Conservation (phyloP, 73 alveolate genomes). For the Blepharisma stoltei region DNA sequence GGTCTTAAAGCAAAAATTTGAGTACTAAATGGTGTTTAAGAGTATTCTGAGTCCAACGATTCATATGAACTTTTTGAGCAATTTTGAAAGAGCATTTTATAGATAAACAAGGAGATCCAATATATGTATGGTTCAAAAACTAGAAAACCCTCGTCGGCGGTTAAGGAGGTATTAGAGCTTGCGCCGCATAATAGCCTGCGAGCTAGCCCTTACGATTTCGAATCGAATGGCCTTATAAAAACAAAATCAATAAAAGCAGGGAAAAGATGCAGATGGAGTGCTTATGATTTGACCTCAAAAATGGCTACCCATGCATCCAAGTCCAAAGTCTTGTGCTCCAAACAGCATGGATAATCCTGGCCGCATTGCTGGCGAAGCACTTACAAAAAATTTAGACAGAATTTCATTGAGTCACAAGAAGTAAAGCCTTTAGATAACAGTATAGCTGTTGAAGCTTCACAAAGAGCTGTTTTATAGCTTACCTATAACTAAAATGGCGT, state of each 20-base stretch:
- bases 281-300: slow-evolving; percentile 25
- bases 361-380: slow-evolving; percentile 69
- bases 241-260: not conserved
- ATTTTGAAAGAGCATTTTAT: slow-evolving; percentile 73
- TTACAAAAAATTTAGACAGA: slow-evolving; percentile 20
- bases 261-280: not conserved
- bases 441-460: not conserved
- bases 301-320: slow-evolving; percentile 94
- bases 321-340: slow-evolving; percentile 89
- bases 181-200: not conserved
- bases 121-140: slow-evolving; percentile 66
- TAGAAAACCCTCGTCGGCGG: slow-evolving; percentile 64
- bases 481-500: not conserved
- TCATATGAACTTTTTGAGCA: no score
- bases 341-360: slow-evolving; percentile 94
- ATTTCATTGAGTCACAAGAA: not conserved
- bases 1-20: slow-evolving; percentile 77
- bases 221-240: not conserved
- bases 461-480: not conserved
- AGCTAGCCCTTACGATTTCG: not conserved
- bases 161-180: not conserved
- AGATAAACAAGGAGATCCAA: no score
- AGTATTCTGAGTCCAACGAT: no score
- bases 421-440: not conserved
- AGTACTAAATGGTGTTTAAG: slow-evolving; percentile 79